Percentiles rank a stretch among this genome's conserved stretches.
Conservation (phyloP, 805 yeast species). For the Teunomyces stri region DNA sequence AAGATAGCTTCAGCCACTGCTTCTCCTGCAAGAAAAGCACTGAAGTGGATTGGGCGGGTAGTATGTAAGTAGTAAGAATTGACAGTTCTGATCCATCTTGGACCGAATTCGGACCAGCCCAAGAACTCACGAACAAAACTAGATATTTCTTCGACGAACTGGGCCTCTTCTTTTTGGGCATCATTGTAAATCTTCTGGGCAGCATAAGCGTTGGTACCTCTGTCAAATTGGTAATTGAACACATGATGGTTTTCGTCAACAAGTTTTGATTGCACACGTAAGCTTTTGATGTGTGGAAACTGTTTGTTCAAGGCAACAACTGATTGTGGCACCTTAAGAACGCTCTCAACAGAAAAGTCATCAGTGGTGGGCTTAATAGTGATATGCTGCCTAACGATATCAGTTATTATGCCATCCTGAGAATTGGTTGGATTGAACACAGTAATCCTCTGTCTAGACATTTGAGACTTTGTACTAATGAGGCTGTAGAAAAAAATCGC, state of each 20-base stretch:
- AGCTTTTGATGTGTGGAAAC: slow-evolving; percentile 15
- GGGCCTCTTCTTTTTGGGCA: slow-evolving; percentile 7
- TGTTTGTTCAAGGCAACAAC: neutral
- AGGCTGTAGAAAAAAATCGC: neutral
- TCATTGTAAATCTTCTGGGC: slow-evolving; percentile 18
- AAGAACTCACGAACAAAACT: slow-evolving; percentile 14
- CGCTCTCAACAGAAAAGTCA: slow-evolving; percentile 7
- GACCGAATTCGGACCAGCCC: slow-evolving; percentile 14
- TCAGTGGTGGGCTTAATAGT: slow-evolving; percentile 5
- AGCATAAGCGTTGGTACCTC: slow-evolving; percentile 31
- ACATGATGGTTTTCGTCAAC: slow-evolving; percentile 11
- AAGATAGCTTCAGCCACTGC: neutral
- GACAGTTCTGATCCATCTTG: slow-evolving; percentile 25
- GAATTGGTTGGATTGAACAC: slow-evolving; percentile 23
- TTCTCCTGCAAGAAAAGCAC: neutral
- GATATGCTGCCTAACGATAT: slow-evolving; percentile 4
- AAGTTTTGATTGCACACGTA: slow-evolving; percentile 21
- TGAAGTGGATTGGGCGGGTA: slow-evolving; percentile 4
- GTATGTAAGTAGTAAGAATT: slow-evolving; percentile 30
- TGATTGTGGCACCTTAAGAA: neutral
- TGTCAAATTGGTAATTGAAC: slow-evolving; percentile 24
- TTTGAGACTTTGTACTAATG: neutral
- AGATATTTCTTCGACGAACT: slow-evolving; percentile 23
- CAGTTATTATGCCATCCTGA: slow-evolving; percentile 23
- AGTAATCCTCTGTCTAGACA: slow-evolving; percentile 32